phyloP scores from a whole-genome alignment of 345 rosid species.

The Linum usitatissimum region DNA sequence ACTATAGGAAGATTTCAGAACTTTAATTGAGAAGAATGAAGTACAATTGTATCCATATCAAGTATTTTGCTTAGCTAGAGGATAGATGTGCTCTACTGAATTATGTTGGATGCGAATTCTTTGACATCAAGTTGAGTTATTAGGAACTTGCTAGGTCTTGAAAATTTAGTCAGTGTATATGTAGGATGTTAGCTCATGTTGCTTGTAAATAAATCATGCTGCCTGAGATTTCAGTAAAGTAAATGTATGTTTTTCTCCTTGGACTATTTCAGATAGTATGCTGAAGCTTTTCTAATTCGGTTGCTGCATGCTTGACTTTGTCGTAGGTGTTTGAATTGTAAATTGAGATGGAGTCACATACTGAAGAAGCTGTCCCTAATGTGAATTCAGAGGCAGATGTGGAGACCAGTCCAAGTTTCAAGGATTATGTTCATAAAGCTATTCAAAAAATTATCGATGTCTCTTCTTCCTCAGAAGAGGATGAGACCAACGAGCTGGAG shows the following conservation, averaged over 20 bases:
- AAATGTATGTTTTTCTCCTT: too few relatives aligned
- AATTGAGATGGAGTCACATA: constrained; percentile 34
- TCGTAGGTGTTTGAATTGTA: constrained; percentile 11
- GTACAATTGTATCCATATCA: not conserved
- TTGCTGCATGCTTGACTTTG: not conserved
- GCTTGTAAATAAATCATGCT: not conserved
- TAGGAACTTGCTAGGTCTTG: too few relatives aligned
- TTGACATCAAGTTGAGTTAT: not conserved
- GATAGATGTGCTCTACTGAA: not conserved
- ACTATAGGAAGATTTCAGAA: not conserved
- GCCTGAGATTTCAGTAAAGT: not conserved
- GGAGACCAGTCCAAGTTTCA: constrained; percentile 16
- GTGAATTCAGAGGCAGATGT: constrained; percentile 34
- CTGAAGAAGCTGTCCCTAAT: constrained; percentile 21
- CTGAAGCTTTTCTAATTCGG: not conserved
- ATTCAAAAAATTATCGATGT: constrained; percentile 18
- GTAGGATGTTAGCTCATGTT: not conserved
- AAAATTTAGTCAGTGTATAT: not conserved
- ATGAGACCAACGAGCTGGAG: constrained; percentile 24
- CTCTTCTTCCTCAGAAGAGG: constrained; percentile 26
- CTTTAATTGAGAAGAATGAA: not conserved
- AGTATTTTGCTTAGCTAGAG: not conserved
- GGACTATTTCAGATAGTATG: not conserved
- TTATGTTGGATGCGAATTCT: not conserved
- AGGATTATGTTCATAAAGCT: constrained; percentile 14